Base-by-base conservation (phyloP, 495 filamentous ascomycete genomes). In the Delitschia confertaspora region DNA sequence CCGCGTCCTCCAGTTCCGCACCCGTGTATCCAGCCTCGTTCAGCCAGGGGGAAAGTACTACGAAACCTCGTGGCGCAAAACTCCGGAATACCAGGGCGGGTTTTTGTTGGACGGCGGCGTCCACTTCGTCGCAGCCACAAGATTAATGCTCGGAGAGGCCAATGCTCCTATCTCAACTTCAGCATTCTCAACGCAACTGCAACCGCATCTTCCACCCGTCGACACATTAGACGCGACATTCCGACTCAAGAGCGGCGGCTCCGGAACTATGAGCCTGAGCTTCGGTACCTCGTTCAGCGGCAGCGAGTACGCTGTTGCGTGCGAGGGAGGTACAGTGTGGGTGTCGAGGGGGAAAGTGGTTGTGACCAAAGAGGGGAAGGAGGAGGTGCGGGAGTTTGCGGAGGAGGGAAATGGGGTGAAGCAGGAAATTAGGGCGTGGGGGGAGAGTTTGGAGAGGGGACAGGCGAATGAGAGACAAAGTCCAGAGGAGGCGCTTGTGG, bases 61-160 rank as follows among this genome's bases (percentile, higher is more conserved):
- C 49, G 44, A 52, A 40, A 93, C 85, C 1, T 64, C 69, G 35
- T 91, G 85, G 85, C 75, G 85, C 14, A 84, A 81, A 54, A 71
- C 45, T 10, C 84, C 84, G 0, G 63, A 70, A 24, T 74, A 87
- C 54, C 81, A 85, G 57, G 85, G 83, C 18, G 85, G 85, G 14
- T 91, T 88, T 53, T 57, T 88, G 14, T 65, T 89, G 0, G 85
- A 88, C 49, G 84, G 79, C 3, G 83, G 85, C 2, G 75, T 91
- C 5, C 85, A 88, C 56, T 76, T 73, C 42, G 65, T 79, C 22
- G 85, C 84, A 13, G 80, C 65, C 0, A 62, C 80, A 6, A 64
- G 80, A 33, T 55, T 75, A 31, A 58, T 88, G 33, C 61, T 87
- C 1, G 77, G 75, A 3, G 49, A 60, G 11, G 70, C 72, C n/a